These are phyloP conservation scores for Saturnispora quitensis DNA, from an alignment of 805 yeast genomes.

Conservation along the genomic window DNA sequence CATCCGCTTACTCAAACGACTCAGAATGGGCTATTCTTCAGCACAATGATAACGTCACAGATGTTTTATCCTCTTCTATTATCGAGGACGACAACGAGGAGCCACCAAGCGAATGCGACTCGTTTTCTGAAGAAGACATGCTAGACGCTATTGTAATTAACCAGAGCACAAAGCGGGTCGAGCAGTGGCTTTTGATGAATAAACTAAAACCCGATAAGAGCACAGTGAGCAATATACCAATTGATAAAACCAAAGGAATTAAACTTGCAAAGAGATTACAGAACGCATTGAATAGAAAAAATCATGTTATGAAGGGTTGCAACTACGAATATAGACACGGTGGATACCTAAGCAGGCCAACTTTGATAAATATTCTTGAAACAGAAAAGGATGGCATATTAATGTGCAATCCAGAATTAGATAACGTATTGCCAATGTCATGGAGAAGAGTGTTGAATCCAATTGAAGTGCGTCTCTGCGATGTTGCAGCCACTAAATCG, in stretches of 20 bases:
- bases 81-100: neutral
- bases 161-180: constrained; percentile 2
- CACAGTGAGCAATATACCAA: neutral
- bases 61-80: constrained; percentile 1
- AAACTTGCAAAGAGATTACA: neutral
- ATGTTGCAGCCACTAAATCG: neutral
- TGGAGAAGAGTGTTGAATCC: constrained; percentile 20
- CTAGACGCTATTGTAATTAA: neutral
- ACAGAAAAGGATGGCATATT: constrained; percentile 15
- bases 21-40: constrained; percentile 6
- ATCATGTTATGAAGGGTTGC: neutral
- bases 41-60: neutral
- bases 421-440: constrained; percentile 24
- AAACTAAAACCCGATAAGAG: neutral
- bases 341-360: constrained; percentile 8
- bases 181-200: constrained; percentile 1
- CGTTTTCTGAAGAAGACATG: constrained; percentile 1
- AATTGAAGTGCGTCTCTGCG: constrained; percentile 1
- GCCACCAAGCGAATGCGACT: neutral
- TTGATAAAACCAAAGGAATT: neutral
- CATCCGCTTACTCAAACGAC: neutral
- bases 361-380: constrained; percentile 5
- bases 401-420: constrained; percentile 24
- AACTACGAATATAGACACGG: constrained; percentile 16
- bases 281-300: neutral